Evolutionary conservation across 2,329 filamentous ascomycete species (phyloP).

Genomic region (Pezicula rhizophila): DNA sequence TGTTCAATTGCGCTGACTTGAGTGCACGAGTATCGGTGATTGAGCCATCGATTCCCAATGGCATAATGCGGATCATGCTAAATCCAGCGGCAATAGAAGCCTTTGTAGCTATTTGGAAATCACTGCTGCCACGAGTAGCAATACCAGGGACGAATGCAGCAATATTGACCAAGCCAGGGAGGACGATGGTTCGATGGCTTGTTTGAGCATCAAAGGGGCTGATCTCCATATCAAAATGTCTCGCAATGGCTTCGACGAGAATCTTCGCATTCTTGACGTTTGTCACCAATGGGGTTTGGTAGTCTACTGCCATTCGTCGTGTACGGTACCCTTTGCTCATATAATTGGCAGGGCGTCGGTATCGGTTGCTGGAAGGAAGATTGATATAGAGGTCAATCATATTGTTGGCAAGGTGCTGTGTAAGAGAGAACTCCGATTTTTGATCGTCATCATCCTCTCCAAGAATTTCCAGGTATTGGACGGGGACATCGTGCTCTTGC

Average conservation of each 20-base stretch:
- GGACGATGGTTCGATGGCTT: constrained; percentile 69
- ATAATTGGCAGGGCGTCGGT: constrained; percentile 92
- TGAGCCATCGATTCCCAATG: constrained; percentile 64
- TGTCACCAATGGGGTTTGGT: constrained; percentile 93
- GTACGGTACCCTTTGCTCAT: constrained; percentile 98
- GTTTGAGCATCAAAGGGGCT: constrained; percentile 85
- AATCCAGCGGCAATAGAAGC: constrained; percentile 71
- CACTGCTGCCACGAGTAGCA: constrained; percentile 55
- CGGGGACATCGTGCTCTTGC: constrained; percentile 83
- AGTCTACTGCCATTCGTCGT: constrained; percentile 89
- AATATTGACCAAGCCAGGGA: constrained; percentile 72
- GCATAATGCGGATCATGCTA: constrained; percentile 76
- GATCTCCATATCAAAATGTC: constrained; percentile 80
- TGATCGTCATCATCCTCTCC: constrained; percentile 73
- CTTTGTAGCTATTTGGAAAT: constrained; percentile 65
- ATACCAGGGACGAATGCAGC: constrained; percentile 76
- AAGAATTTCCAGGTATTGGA: constrained; percentile 89
- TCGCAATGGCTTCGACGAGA: constrained; percentile 85
- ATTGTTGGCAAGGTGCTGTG: constrained; percentile 94
- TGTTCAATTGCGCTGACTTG: constrained; percentile 66
- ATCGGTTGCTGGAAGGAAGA: constrained; percentile 96
- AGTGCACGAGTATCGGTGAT: constrained; percentile 68
- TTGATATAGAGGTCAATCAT: constrained; percentile 99
- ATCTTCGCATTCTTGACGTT: constrained; percentile 99
- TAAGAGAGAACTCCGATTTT: constrained; percentile 93